phyloP scores from a whole-genome alignment of 768 basidiomycete species.

The Floccularia luteovirens region DNA sequence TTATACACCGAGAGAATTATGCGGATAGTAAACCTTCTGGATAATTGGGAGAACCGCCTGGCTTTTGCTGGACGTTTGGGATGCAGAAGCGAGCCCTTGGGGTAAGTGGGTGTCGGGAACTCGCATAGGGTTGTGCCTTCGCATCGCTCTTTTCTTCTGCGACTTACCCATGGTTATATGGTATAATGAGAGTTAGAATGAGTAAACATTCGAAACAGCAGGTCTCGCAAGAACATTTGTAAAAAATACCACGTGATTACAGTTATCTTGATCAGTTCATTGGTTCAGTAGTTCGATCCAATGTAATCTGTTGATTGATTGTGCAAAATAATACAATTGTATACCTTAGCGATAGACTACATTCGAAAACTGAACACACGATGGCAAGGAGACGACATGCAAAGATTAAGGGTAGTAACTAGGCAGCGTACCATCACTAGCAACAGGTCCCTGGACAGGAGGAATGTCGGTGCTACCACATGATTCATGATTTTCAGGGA shows the following conservation, averaged over 20 bases:
- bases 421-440: slow-evolving; percentile 12
- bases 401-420: slow-evolving; percentile 17
- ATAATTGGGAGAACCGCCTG: slow-evolving; percentile 83
- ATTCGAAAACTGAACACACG: slow-evolving; percentile 4
- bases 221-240: no score
- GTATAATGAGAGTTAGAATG: no score
- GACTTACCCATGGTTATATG: slow-evolving; percentile 74
- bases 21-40: slow-evolving; percentile 59
- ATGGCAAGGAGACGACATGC: slow-evolving; percentile 1
- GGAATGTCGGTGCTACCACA: slow-evolving; percentile 3
- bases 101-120: slow-evolving; percentile 92
- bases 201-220: no score
- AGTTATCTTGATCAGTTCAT: no score
- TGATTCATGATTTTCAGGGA: no score
- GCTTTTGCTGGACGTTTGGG: slow-evolving; percentile 65
- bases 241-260: no score
- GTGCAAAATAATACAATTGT: not conserved
- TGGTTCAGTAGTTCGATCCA: no score
- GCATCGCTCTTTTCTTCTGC: slow-evolving; percentile 80
- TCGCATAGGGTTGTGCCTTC: slow-evolving; percentile 88
- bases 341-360: not conserved
- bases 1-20: not conserved
- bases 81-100: slow-evolving; percentile 69
- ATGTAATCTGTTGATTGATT: no score
- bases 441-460: slow-evolving; percentile 4